phyloP scores from a whole-genome alignment of 768 basidiomycete genomes.

The Naganishia friedmannii region DNA sequence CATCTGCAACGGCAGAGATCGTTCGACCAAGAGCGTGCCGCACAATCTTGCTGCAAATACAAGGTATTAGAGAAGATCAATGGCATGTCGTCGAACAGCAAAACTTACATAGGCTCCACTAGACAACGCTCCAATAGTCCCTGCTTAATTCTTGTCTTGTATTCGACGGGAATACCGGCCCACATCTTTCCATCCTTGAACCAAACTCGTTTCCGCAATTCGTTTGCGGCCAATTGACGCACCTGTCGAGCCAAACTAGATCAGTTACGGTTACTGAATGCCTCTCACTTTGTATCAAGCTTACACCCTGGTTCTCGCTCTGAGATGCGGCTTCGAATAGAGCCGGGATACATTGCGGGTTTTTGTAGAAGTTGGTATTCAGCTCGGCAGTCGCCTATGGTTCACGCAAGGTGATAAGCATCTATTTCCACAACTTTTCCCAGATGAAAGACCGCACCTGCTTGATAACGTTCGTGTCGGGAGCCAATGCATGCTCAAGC shows the following conservation, averaged over 20 bases:
- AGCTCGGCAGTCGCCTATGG: slow-evolving; percentile 73
- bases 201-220: slow-evolving; percentile 85
- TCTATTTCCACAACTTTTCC: slow-evolving; percentile 47
- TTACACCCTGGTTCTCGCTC: slow-evolving; percentile 76
- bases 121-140: slow-evolving; percentile 76
- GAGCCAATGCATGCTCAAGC: slow-evolving; percentile 77
- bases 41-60: slow-evolving; percentile 68
- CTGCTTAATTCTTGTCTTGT: slow-evolving; percentile 78
- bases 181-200: slow-evolving; percentile 78
- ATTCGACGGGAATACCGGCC: slow-evolving; percentile 64
- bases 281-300: slow-evolving; percentile 47
- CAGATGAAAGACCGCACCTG: slow-evolving; percentile 57
- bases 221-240: slow-evolving; percentile 93
- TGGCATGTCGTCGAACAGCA: slow-evolving; percentile 23
- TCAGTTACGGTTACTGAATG: slow-evolving; percentile 4
- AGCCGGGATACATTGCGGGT: slow-evolving; percentile 82
- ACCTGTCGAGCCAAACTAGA: slow-evolving; percentile 60
- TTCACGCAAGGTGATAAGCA: slow-evolving; percentile 22
- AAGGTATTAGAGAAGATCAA: not conserved
- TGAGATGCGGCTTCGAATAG: slow-evolving; percentile 80
- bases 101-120: slow-evolving; percentile 68
- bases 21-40: slow-evolving; percentile 90
- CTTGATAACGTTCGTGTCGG: slow-evolving; percentile 85
- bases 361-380: slow-evolving; percentile 90
- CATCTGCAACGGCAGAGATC: slow-evolving; percentile 82